Evolutionary conservation across 2,329 filamentous ascomycete genomes (phyloP).

Genomic region (Hymenoscyphus linearis): DNA sequence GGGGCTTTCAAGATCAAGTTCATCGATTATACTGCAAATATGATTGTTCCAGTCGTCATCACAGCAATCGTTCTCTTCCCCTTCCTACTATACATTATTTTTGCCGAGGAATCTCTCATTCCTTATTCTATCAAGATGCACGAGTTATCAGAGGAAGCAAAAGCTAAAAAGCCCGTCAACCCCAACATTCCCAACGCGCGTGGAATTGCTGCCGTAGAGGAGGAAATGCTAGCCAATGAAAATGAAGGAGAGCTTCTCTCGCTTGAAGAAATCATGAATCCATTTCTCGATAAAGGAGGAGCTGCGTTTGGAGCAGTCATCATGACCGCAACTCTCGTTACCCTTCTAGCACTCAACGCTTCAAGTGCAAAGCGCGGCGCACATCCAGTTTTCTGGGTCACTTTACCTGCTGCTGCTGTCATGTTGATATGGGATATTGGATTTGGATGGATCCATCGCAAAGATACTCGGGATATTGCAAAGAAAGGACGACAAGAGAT

Average conservation of each 20-base stretch:
- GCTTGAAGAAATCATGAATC: slow-evolving; percentile 70
- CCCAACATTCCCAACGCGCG: slow-evolving; percentile 65
- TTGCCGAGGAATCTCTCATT: slow-evolving; percentile 57
- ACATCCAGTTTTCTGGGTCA: slow-evolving; percentile 62
- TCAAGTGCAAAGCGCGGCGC: slow-evolving; percentile 44
- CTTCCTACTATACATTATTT: slow-evolving; percentile 64
- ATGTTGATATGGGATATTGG: slow-evolving; percentile 64
- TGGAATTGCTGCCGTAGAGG: slow-evolving; percentile 49
- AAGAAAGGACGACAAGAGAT: slow-evolving; percentile 47
- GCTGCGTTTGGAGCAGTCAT: slow-evolving; percentile 59
- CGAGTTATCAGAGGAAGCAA: slow-evolving; percentile 54
- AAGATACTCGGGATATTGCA: slow-evolving; percentile 59
- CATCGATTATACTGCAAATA: slow-evolving; percentile 70
- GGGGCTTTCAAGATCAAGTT: slow-evolving; percentile 69
- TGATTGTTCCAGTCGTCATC: slow-evolving; percentile 66
- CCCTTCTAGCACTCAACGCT: slow-evolving; percentile 62
- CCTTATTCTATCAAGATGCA: slow-evolving; percentile 64
- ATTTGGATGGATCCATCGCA: slow-evolving; percentile 57
- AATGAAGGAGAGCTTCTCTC: slow-evolving; percentile 52
- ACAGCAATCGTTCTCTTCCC: slow-evolving; percentile 65
- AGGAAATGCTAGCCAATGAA: slow-evolving; percentile 39
- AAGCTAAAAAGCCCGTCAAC: slow-evolving; percentile 55
- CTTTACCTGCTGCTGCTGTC: slow-evolving; percentile 60
- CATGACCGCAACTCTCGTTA: slow-evolving; percentile 63
- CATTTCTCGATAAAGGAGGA: slow-evolving; percentile 62